Base-by-base conservation (phyloP, 345 rosid genomes). In the Pistacia integerrima region DNA sequence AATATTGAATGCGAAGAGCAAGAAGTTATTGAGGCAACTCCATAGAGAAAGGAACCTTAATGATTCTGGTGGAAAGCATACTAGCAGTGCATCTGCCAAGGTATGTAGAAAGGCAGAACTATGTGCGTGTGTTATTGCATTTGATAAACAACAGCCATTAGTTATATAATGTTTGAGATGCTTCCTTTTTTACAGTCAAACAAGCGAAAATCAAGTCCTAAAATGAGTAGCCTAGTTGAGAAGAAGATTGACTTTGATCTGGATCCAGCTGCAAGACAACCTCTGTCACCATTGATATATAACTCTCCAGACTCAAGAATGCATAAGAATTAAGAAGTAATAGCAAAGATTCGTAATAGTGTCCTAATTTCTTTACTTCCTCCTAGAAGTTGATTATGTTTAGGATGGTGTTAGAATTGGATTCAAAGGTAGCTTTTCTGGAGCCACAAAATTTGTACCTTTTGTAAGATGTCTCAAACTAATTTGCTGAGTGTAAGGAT, bases 201-300 rank as follows among this genome's bases (percentile, higher is more conserved):
- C 87, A 91, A 88, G 73, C 76, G 88, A 51, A 91, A 91, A 86
- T 87, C 90, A 25, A 88, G 88, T 72, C 81, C 91, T 52, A 86
- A 74, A 80, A 71, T 62, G 49, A 73, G 82, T 52, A 79, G 84
- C 79, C 86, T 88, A 1, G 74, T 77, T 20, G 89, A 80, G 79
- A 84, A 82, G 85, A 89, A 84, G 81, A 69, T 85, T 12, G 90
- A 83, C 52, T 81, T 77, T n/a, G 86, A 88, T 41, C 55, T 68
- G 33, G 90, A 88, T 56, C 11, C 61, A n/a, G 77, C 80, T 8
- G 58, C 74, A 57, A 85, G 96, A 83, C 79, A 72, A 17, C 96
- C 96, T 64, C 77, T 91, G 18, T 89, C 93, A 55, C 90, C 91
- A 8, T 76, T 91, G 88, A 46, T 66, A 22, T 78, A 69, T 25